These are phyloP conservation scores for Salvia sclarea DNA, from an alignment of 305 asterid species.

Conservation along the genomic window DNA sequence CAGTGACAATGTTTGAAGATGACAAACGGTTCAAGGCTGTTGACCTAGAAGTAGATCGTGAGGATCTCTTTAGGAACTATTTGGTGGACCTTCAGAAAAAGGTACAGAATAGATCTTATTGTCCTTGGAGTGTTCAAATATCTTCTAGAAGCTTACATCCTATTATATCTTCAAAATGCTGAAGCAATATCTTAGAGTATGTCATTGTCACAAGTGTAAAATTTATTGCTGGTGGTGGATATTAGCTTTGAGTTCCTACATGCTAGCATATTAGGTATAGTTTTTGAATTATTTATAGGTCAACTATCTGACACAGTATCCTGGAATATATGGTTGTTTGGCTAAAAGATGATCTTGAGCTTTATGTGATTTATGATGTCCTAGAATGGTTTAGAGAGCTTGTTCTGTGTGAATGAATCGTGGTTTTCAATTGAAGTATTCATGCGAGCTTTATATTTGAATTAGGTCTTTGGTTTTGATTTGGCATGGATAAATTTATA, in stretches of 20 bases:
- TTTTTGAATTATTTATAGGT: not conserved
- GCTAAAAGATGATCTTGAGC: not conserved
- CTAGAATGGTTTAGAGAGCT: not conserved
- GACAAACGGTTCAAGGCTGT: constrained; percentile 96
- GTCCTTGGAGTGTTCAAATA: constrained; percentile 3
- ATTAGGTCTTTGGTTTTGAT: not conserved
- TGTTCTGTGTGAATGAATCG: constrained; percentile 5
- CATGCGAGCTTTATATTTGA: not conserved
- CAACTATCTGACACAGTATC: not conserved
- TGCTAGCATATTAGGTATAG: not conserved
- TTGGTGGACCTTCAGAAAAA: constrained; percentile 92
- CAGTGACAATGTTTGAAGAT: constrained; percentile 82
- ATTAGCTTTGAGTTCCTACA: not conserved
- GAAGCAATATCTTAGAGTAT: not conserved
- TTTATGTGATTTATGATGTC: not conserved
- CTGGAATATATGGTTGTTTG: not conserved
- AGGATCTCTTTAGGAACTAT: constrained; percentile 89
- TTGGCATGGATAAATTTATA: not conserved
- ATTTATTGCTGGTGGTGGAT: constrained; percentile 18
- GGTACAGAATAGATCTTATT: constrained; percentile 40
- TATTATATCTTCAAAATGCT: constrained; percentile 12
- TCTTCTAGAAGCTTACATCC: constrained; percentile 11
- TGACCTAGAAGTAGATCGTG: constrained; percentile 88
- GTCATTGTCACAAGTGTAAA: not conserved
- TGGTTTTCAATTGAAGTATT: not conserved